Conservation (phyloP, 1,139 yeast species). For the Yamadazyma diddensiae region DNA sequence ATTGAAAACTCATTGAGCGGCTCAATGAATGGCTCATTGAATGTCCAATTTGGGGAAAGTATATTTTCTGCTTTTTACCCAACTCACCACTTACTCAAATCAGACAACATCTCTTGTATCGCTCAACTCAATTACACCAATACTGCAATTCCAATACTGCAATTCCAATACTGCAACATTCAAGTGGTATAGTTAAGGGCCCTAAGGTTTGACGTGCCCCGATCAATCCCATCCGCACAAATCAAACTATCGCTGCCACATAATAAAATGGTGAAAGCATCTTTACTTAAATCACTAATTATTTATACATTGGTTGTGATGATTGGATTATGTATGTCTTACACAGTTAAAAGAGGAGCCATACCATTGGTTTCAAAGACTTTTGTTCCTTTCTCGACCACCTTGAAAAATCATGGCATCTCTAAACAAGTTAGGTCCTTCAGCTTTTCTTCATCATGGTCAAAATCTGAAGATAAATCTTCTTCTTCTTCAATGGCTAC, state of each 20-base stretch:
- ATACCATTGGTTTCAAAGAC: neutral
- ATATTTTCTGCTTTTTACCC: no score
- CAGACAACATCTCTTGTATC: no score
- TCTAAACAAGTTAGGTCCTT: neutral
- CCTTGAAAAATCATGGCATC: conserved; percentile 1
- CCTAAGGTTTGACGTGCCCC: no score
- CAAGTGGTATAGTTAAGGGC: neutral
- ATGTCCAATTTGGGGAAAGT: no score
- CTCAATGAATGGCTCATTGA: no score
- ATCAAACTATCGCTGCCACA: no score
- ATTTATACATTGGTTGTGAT: conserved; percentile 20
- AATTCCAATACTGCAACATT: no score
- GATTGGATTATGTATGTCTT: conserved; percentile 30
- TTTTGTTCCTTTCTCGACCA: conserved; percentile 3
- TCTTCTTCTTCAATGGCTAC: conserved; percentile 15
- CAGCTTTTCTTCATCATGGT: conserved; percentile 19
- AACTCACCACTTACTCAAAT: no score
- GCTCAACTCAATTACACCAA: no score
- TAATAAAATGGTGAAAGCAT: neutral
- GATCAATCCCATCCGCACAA: no score
- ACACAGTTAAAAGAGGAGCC: conserved; percentile 21
- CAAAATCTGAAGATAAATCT: conserved; percentile 13
- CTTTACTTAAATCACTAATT: conserved; percentile 7
- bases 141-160: no score
- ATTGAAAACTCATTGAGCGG: no score